Evolutionary conservation across 2,329 filamentous ascomycete species (phyloP).

Genomic region (Lasiodiplodia sp.): DNA sequence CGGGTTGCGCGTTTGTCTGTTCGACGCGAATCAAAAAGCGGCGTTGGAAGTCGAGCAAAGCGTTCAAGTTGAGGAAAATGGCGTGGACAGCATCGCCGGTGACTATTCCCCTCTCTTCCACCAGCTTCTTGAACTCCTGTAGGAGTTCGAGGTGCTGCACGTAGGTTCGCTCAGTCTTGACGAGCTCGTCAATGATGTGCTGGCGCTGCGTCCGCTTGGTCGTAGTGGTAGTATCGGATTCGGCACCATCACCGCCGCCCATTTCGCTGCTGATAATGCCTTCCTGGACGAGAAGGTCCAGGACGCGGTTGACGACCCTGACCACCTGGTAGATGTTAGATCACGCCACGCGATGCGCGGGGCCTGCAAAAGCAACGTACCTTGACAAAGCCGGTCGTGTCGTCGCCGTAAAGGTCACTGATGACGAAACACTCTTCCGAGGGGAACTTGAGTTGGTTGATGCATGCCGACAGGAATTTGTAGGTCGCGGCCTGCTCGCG

Average conservation of each 20-base stretch:
- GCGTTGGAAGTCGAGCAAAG: conserved; percentile 92
- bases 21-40: conserved; percentile 95
- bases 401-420: conserved; percentile 87
- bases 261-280: conserved; percentile 66
- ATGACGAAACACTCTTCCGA: conserved; percentile 89
- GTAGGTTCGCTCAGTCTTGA: conserved; percentile 96
- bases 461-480: conserved; percentile 89
- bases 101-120: conserved; percentile 87
- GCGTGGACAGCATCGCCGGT: conserved; percentile 90
- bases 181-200: conserved; percentile 88
- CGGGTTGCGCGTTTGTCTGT: conserved; percentile 86
- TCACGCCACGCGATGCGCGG: conserved; percentile 20
- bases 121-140: conserved; percentile 86
- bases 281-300: conserved; percentile 82
- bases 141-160: conserved; percentile 96
- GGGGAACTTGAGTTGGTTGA: conserved; percentile 80
- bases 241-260: conserved; percentile 53
- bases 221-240: conserved; percentile 45
- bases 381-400: conserved; percentile 97
- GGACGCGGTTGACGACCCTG: conserved; percentile 88
- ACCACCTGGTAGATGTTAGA: conserved; percentile 66
- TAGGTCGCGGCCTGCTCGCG: conserved; percentile 87
- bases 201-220: conserved; percentile 76
- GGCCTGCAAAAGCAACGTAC: conserved; percentile 50
- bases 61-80: conserved; percentile 96